Evolutionary conservation across 495 filamentous ascomycete species (phyloP).

Genomic region (Aspergillus hancockii): DNA sequence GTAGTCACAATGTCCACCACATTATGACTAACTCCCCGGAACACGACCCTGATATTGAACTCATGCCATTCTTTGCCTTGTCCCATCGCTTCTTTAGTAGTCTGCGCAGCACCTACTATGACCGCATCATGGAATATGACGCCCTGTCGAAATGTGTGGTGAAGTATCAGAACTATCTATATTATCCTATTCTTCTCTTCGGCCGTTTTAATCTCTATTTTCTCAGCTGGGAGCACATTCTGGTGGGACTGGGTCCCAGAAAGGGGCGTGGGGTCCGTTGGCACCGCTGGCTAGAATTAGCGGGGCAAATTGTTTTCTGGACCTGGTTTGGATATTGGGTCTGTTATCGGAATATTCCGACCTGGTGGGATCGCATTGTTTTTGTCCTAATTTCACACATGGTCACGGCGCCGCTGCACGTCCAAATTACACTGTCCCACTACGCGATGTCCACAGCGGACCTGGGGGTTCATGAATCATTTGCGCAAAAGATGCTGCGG

Average conservation of each 20-base stretch:
- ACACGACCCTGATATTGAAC: conserved; percentile 96
- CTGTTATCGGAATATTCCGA: conserved; percentile 76
- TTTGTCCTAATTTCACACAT: conserved; percentile 88
- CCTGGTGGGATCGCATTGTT: conserved; percentile 64
- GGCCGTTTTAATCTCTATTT: conserved; percentile 92
- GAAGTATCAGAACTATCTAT: conserved; percentile 76
- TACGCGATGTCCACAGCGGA: conserved; percentile 97
- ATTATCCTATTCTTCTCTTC: conserved; percentile 80
- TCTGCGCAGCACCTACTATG: conserved; percentile 86
- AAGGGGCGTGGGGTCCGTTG: conserved; percentile 79
- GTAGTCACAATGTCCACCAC: conserved; percentile 96
- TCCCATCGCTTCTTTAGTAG: conserved; percentile 79
- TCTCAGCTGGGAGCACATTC: conserved; percentile 79
- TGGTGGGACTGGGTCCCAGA: conserved; percentile 71
- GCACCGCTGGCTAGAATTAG: conserved; percentile 84
- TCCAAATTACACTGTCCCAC: conserved; percentile 95
- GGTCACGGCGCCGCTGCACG: conserved; percentile 83
- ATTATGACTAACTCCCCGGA: conserved; percentile 97
- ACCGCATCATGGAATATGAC: conserved; percentile 83
- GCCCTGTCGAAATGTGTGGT: conserved; percentile 69
- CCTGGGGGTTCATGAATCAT: conserved; percentile 82
- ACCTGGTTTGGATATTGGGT: conserved; percentile 89
- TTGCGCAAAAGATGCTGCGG: conserved; percentile 93
- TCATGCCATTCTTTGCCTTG: conserved; percentile 93
- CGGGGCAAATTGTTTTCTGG: conserved; percentile 88